A percentile compares a stretch with the other conserved stretches of the same genome.
phyloP scores from a whole-genome alignment of 495 filamentous ascomycete species.

The Podospora pseudocomata region DNA sequence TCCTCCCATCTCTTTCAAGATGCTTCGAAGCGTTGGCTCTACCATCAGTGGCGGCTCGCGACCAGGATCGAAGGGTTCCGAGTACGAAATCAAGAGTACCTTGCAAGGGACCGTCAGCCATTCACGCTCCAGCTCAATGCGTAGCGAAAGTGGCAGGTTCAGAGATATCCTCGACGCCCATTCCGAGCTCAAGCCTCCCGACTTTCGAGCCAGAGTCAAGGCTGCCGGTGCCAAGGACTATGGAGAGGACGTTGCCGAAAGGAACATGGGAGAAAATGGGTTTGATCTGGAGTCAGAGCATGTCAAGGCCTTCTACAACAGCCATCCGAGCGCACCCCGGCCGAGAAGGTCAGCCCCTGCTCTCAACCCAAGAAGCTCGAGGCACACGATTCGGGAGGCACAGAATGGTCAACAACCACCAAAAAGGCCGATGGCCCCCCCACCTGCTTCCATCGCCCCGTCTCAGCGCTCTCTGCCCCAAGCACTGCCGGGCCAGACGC shows the following conservation, averaged over 20 bases:
- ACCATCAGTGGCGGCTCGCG: conserved; percentile 12
- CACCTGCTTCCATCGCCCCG: neutral
- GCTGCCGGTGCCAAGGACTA: conserved; percentile 48
- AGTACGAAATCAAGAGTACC: conserved; percentile 4
- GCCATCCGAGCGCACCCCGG: conserved; percentile 9
- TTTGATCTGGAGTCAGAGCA: conserved; percentile 30
- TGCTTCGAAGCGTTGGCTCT: conserved; percentile 4
- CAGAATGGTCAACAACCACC: neutral
- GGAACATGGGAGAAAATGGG: conserved; percentile 45
- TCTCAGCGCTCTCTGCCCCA: neutral
- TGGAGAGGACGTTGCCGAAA: conserved; percentile 54
- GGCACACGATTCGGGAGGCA: neutral
- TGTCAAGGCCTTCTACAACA: conserved; percentile 31
- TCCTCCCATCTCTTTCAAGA: conserved; percentile 32
- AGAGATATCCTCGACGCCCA: conserved; percentile 53
- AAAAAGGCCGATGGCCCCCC: neutral
- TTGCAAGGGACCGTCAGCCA: conserved; percentile 7
- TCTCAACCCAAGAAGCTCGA: neutral
- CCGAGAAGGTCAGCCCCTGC: conserved; percentile 11
- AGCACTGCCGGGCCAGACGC: neutral
- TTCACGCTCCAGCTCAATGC: conserved; percentile 22
- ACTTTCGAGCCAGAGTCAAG: conserved; percentile 44
- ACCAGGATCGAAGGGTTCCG: conserved; percentile 18
- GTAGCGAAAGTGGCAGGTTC: conserved; percentile 26
- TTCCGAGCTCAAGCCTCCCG: conserved; percentile 42